Evolutionary conservation across 78 protist species (phyloP), one percentile per base, ranked within the genome.

Genomic region (Dictyostelium brefeldianum): DNA sequence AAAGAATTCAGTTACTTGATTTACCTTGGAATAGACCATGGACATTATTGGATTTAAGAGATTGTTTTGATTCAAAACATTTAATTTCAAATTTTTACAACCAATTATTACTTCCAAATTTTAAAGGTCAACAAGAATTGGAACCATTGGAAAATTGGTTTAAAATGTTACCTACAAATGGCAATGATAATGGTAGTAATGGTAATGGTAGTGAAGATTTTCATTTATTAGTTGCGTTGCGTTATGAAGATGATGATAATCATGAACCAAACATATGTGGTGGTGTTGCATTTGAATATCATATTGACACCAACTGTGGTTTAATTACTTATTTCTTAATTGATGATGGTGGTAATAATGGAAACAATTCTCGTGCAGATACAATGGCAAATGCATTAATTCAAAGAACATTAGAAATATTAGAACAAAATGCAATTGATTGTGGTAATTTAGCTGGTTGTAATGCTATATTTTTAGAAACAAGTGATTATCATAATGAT

Each of bases 11-110:
- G 31, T 27, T 90, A 8, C 27, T 90, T 12, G 95, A 90, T 47
- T 43, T 90, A 25, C 95, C 95, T 41, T 90, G 95, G 95, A 29
- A 31, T 12, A 57, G 92, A 77, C 92, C 92, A 4, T 87, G 92
- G 92, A 78, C 83, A 46, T 46, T 87, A 12, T 15, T 87, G 5
- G 90, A 82, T 36, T 3, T 82, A 8, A 22, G 74, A 17, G 87
- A 82, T n/a, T 22, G 67, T n/a, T 47, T 36, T 11, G 18, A 29
- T 79, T 48, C 47, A 29, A 43, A 87, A 29, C 67, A 27, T 20
- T 29, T 87, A 62, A 73, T 56, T 2, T 31, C 73, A 29, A 47
- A 73, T 29, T 87, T 87, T 67, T 87, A 87, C 51, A 20, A 78
- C 59, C 71, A 87, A 47, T 48, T 87, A 9, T 53, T 87, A 29